phyloP scores from a whole-genome alignment of 1,139 yeast species.

The Suhomyces bokatorum region DNA sequence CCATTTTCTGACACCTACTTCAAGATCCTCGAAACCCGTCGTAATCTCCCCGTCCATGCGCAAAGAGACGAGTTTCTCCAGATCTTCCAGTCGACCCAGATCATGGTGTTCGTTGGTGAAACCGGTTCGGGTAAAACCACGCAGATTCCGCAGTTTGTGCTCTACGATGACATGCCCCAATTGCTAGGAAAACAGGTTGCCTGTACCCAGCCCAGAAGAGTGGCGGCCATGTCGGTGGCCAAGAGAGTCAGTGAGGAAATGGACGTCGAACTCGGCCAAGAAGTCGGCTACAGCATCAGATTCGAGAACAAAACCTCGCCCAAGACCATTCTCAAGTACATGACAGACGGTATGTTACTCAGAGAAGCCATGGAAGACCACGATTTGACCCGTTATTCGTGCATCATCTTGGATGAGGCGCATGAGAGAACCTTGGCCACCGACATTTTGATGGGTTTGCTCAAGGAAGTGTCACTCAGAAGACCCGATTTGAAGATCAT shows the following conservation, averaged over 20 bases:
- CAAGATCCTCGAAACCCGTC: constrained; percentile 73
- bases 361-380: constrained; percentile 99
- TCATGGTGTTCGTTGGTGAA: constrained; percentile 98
- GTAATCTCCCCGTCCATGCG: constrained; percentile 90
- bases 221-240: constrained; percentile 97
- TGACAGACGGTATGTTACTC: constrained; percentile 98
- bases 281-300: constrained; percentile 91
- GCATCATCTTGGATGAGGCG: constrained; percentile 95
- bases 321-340: constrained; percentile 83
- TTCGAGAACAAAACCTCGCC: constrained; percentile 85
- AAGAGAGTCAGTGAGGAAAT: constrained; percentile 94
- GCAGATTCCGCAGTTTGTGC: constrained; percentile 93
- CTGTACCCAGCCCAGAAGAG: constrained; percentile 97
- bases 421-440: constrained; percentile 97
- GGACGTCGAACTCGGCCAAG: constrained; percentile 88
- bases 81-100: constrained; percentile 83
- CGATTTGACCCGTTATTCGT: constrained; percentile 73
- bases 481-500: constrained; percentile 89
- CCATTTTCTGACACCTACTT: constrained; percentile 64
- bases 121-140: constrained; percentile 99
- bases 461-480: constrained; percentile 76
- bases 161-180: constrained; percentile 90
- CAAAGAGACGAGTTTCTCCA: constrained; percentile 86
- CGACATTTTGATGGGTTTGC: constrained; percentile 92
- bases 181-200: constrained; percentile 79